These are phyloP conservation scores for Penicillium sp. DNA, from an alignment of 2,329 filamentous ascomycete genomes.

Conservation along the genomic window DNA sequence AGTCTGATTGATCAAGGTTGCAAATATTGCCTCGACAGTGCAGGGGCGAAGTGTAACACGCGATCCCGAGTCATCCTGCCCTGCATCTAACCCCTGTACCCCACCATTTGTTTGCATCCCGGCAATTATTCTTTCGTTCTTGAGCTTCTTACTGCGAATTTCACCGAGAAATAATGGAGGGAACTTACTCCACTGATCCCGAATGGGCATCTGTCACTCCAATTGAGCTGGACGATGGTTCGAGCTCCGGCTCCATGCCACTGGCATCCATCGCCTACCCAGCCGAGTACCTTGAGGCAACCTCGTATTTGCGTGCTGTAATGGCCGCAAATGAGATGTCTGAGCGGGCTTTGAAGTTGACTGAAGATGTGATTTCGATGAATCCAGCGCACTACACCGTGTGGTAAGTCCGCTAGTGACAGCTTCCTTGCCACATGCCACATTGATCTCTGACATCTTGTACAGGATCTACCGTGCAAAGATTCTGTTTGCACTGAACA, in stretches of 20 bases:
- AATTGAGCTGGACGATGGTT: constrained; percentile 79
- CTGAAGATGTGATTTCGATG: constrained; percentile 83
- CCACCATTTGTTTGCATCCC: constrained; percentile 5
- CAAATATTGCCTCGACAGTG: not conserved
- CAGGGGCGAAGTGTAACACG: not conserved
- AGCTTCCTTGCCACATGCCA: not conserved
- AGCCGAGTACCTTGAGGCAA: constrained; percentile 85
- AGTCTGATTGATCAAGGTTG: not conserved
- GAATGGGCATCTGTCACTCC: constrained; percentile 82
- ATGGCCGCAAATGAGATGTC: constrained; percentile 88
- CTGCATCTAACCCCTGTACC: constrained; percentile 1
- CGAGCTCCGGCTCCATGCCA: constrained; percentile 52
- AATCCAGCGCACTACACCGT: constrained; percentile 98
- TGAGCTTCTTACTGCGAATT: not conserved
- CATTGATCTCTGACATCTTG: constrained; percentile 12
- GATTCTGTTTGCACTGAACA: constrained; percentile 66
- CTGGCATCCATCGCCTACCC: constrained; percentile 92
- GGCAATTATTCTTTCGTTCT: not conserved
- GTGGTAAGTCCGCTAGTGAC: constrained; percentile 58
- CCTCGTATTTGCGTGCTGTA: constrained; percentile 87
- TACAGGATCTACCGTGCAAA: constrained; percentile 78
- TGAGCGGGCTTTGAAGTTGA: constrained; percentile 73
- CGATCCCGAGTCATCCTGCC: not conserved
- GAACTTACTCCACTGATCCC: constrained; percentile 63
- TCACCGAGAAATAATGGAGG: constrained; percentile 26